Percentiles rank a stretch among this genome's conserved stretches.
These are phyloP conservation scores for Gyromitra esculenta DNA, from an alignment of 2,329 filamentous ascomycete species.

Conservation along the genomic window DNA sequence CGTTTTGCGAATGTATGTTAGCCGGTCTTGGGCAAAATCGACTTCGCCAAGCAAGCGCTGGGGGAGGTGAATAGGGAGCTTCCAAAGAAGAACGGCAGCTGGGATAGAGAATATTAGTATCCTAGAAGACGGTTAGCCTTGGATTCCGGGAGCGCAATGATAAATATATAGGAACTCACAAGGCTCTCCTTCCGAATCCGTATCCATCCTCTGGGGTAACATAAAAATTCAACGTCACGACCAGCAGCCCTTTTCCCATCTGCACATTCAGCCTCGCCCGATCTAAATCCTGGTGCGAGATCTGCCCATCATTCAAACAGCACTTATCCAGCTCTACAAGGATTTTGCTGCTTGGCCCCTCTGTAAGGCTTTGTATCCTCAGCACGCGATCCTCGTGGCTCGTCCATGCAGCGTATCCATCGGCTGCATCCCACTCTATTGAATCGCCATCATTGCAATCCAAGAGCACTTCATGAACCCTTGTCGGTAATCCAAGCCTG, in stretches of 20 bases:
- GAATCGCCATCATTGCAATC: constrained; percentile 42
- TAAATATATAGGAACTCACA: constrained; percentile 31
- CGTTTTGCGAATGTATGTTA: constrained; percentile 49
- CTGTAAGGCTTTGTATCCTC: constrained; percentile 41
- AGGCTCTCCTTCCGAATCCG: constrained; percentile 44
- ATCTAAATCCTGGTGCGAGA: constrained; percentile 31
- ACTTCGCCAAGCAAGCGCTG: constrained; percentile 48
- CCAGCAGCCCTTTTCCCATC: constrained; percentile 45
- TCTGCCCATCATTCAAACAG: constrained; percentile 22
- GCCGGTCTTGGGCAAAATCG: constrained; percentile 46
- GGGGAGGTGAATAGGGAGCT: constrained; percentile 39
- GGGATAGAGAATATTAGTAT: constrained; percentile 47
- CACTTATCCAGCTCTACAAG: constrained; percentile 30
- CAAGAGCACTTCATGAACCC: constrained; percentile 39
- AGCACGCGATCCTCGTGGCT: constrained; percentile 40
- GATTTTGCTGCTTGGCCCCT: constrained; percentile 24
- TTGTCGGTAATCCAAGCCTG: constrained; percentile 31
- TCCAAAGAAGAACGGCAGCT: constrained; percentile 37
- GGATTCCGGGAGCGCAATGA: not conserved
- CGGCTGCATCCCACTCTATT: constrained; percentile 46
- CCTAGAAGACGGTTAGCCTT: constrained; percentile 18
- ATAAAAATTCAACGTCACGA: constrained; percentile 47
- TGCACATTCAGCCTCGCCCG: constrained; percentile 46
- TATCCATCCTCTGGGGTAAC: constrained; percentile 44
- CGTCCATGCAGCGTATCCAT: constrained; percentile 43